phyloP scores from a whole-genome alignment of 1,284 basidiomycete species.

The Puccinia triticina region DNA sequence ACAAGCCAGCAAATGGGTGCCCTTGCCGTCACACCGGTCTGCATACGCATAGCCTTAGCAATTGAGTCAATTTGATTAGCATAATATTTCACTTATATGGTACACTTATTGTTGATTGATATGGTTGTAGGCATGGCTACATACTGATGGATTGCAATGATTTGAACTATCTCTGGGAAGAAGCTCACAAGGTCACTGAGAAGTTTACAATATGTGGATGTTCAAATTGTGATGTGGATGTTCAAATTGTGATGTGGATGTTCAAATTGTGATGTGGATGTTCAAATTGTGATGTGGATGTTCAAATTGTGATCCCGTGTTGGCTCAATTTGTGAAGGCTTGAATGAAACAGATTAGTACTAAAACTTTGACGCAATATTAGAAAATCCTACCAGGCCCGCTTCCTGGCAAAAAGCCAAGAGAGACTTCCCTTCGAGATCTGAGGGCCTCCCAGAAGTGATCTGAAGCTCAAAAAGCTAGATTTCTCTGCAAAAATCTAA shows the following conservation, averaged over 20 bases:
- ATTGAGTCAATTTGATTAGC: not conserved
- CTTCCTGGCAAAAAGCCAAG: no score
- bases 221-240: not conserved
- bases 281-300: no score
- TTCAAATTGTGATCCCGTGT: no score
- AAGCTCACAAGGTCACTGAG: not conserved
- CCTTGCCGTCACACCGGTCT: slow-evolving; percentile 26
- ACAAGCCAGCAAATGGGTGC: not conserved
- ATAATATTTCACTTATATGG: not conserved
- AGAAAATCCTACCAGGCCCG: no score
- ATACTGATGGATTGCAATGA: not conserved
- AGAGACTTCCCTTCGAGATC: no score
- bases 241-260: not conserved
- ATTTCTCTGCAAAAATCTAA: no score
- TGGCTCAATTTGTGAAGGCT: no score
- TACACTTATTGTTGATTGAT: not conserved
- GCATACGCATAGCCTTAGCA: not conserved
- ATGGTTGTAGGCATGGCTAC: not conserved
- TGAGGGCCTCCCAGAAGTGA: no score
- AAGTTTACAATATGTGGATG: not conserved
- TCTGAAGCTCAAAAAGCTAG: no score
- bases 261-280: no score
- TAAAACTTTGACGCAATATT: no score
- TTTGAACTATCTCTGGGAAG: not conserved
- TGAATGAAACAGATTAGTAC: no score